phyloP scores from a whole-genome alignment of 805 yeast species.

The Lipomyces anomalus region DNA sequence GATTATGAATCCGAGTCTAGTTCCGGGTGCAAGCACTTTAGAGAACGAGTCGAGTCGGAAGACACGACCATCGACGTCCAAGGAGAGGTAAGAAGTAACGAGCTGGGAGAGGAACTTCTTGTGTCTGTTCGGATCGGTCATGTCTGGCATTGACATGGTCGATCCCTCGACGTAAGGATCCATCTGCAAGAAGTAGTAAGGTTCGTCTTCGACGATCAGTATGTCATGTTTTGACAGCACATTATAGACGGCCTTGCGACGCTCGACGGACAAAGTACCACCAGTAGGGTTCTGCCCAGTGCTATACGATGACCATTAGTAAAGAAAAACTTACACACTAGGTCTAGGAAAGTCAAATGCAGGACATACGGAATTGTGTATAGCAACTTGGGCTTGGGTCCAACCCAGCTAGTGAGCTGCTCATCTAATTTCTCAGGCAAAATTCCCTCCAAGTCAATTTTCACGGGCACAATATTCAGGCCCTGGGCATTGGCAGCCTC shows the following conservation, averaged over 20 bases:
- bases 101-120: constrained; percentile 46
- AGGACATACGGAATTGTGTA: constrained; percentile 21
- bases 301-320: not conserved
- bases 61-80: constrained; percentile 74
- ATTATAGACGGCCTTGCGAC: constrained; percentile 54
- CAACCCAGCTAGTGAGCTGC: constrained; percentile 56
- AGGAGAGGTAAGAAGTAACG: constrained; percentile 58
- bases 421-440: constrained; percentile 52
- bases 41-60: constrained; percentile 73
- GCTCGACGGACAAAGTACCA: constrained; percentile 50
- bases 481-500: constrained; percentile 62
- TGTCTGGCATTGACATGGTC: constrained; percentile 25
- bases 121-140: constrained; percentile 34
- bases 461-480: constrained; percentile 57
- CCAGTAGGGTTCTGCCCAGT: constrained; percentile 89
- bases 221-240: constrained; percentile 63
- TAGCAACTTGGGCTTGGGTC: constrained; percentile 39
- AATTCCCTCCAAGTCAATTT: constrained; percentile 60
- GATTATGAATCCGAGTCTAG: constrained; percentile 67
- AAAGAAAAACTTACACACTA: not conserved
- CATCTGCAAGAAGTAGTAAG: constrained; percentile 71
- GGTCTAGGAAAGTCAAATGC: not conserved
- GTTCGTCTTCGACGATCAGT: constrained; percentile 77
- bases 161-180: constrained; percentile 15
- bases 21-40: constrained; percentile 73